Percentiles rank a stretch among this genome's conserved stretches.
Evolutionary conservation across 2,329 filamentous ascomycete genomes (phyloP).

Genomic region (Exophiala viscosa): DNA sequence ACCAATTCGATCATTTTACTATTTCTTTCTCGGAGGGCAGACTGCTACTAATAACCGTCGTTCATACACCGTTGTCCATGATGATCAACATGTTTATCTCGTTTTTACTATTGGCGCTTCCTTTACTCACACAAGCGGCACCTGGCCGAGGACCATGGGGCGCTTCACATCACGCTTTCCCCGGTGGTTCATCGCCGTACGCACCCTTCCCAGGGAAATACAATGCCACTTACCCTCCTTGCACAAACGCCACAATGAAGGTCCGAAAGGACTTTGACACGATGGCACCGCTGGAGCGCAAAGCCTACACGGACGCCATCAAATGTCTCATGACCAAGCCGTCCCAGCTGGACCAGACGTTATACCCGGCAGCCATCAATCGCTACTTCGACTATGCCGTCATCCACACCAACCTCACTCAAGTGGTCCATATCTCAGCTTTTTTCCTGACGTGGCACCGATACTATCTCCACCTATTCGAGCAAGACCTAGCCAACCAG

Average conservation of each 20-base stretch:
- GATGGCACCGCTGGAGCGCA: conserved; percentile 28
- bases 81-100: conserved; percentile 22
- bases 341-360: conserved; percentile 32
- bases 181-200: conserved; percentile 17
- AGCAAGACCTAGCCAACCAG: conserved; percentile 41
- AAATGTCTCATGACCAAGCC: conserved; percentile 36
- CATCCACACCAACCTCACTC: conserved; percentile 37
- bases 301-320: conserved; percentile 38
- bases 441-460: conserved; percentile 46
- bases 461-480: conserved; percentile 42
- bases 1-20: too few relatives aligned
- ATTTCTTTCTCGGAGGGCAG: too few relatives aligned
- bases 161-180: conserved; percentile 10
- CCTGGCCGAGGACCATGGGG: conserved; percentile 12
- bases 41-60: background rate
- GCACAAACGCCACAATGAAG: conserved; percentile 23
- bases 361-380: conserved; percentile 34
- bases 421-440: conserved; percentile 35
- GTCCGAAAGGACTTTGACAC: conserved; percentile 27
- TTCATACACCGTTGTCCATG: conserved; percentile 3
- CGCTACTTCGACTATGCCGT: conserved; percentile 42
- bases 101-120: conserved; percentile 14
- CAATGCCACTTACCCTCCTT: conserved; percentile 1
- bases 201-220: conserved; percentile 18
- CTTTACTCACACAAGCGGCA: conserved; percentile 11